These are phyloP conservation scores for Talaromyces ruber DNA, from an alignment of 495 filamentous ascomycete species.

Conservation along the genomic window DNA sequence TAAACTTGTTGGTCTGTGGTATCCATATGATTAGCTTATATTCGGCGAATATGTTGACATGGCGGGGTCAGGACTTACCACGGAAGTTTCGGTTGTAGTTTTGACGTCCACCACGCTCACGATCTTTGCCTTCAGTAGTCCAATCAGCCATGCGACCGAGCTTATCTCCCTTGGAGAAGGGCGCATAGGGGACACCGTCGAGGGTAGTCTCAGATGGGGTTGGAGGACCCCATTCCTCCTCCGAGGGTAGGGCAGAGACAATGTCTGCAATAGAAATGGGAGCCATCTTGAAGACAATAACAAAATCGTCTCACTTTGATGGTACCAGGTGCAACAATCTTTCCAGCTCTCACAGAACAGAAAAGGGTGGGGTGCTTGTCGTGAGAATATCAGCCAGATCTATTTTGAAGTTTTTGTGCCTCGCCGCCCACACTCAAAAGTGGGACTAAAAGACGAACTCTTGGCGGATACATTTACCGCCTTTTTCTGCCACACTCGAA, in stretches of 20 bases:
- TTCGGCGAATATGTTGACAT: neutral
- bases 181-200: constrained; percentile 90
- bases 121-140: constrained; percentile 88
- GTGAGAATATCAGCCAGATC: neutral
- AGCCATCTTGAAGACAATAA: constrained; percentile 32
- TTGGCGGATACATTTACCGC: neutral
- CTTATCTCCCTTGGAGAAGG: constrained; percentile 98
- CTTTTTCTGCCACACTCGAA: neutral
- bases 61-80: constrained; percentile 44
- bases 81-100: constrained; percentile 88
- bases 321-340: neutral
- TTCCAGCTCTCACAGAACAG: neutral
- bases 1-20: constrained; percentile 87
- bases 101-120: constrained; percentile 69
- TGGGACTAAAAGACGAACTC: neutral
- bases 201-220: constrained; percentile 74
- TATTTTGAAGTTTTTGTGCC: constrained; percentile 7
- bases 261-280: constrained; percentile 50
- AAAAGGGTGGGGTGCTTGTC: neutral
- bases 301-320: neutral
- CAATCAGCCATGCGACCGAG: constrained; percentile 98
- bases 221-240: constrained; percentile 79
- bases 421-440: constrained; percentile 1
- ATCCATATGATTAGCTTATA: constrained; percentile 5
- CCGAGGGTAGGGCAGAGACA: constrained; percentile 51